A percentile compares a stretch with the other conserved stretches of the same genome.
Evolutionary conservation across 768 basidiomycete species (phyloP).

Genomic region (Boletus pseudo-olivaceus): DNA sequence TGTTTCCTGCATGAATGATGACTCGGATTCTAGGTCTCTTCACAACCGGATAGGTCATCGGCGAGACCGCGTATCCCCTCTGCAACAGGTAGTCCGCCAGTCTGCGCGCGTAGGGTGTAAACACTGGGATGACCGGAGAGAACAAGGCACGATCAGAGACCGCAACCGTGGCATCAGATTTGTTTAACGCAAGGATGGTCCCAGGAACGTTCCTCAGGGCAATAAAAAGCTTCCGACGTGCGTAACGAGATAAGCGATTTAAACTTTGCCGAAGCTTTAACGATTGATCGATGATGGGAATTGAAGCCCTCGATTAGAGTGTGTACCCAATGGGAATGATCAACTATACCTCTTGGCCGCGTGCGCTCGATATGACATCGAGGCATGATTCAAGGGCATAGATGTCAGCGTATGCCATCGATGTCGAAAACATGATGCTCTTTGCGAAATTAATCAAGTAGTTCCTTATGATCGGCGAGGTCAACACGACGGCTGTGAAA

Average conservation of each 20-base stretch:
- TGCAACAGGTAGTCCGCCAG: slow-evolving; percentile 13
- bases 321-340: neutral
- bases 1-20: slow-evolving; percentile 17
- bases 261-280: slow-evolving; percentile 16
- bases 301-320: neutral
- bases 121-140: slow-evolving; percentile 23
- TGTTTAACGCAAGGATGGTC: slow-evolving; percentile 2
- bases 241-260: slow-evolving; percentile 9
- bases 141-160: neutral
- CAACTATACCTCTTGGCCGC: slow-evolving; percentile 18
- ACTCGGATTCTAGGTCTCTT: slow-evolving; percentile 16
- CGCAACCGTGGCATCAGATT: neutral
- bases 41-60: slow-evolving; percentile 14
- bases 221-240: slow-evolving; percentile 5
- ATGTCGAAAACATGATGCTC: slow-evolving; percentile 21
- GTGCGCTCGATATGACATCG: slow-evolving; percentile 7
- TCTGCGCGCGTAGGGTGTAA: slow-evolving; percentile 5
- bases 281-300: neutral
- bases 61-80: slow-evolving; percentile 12
- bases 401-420: slow-evolving; percentile 18
- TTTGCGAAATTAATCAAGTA: slow-evolving; percentile 22
- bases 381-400: slow-evolving; percentile 43
- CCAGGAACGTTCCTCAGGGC: slow-evolving; percentile 6
- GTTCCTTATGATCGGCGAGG: slow-evolving; percentile 13
- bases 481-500: slow-evolving; percentile 17